These are phyloP conservation scores for Chrysosporium queenslandicum DNA, from an alignment of 2,329 filamentous ascomycete genomes.

Conservation along the genomic window DNA sequence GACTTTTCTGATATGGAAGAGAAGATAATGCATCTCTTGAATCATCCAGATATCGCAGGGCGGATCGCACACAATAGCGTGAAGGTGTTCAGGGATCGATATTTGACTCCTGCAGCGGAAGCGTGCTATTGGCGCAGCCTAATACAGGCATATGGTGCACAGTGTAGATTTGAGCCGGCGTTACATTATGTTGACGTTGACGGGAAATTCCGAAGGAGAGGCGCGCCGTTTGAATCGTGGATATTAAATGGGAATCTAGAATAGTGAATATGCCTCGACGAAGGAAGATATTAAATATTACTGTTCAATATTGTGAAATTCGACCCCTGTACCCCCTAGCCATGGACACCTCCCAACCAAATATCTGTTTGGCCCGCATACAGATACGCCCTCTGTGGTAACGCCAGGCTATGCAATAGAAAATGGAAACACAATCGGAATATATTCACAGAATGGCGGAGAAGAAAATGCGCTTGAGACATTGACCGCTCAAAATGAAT, in stretches of 20 bases:
- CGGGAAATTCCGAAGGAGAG: conserved; percentile 26
- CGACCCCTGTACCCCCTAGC: too few relatives aligned
- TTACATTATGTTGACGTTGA: conserved; percentile 24
- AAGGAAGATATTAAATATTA: conserved; percentile 3
- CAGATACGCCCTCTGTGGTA: neutral
- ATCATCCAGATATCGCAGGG: conserved; percentile 37
- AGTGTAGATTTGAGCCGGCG: conserved; percentile 35
- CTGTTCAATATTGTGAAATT: neutral
- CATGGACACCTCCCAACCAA: neutral
- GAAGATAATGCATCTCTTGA: conserved; percentile 37
- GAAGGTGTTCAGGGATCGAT: conserved; percentile 42
- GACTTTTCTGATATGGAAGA: conserved; percentile 49
- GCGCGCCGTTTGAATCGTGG: conserved; percentile 36
- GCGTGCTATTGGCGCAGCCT: conserved; percentile 47
- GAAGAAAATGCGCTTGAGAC: too few relatives aligned
- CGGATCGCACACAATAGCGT: conserved; percentile 43
- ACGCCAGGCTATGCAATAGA: neutral
- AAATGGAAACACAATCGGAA: neutral
- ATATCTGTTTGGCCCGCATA: neutral
- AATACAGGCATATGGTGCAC: conserved; percentile 31
- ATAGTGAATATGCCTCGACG: neutral
- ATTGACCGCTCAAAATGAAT: too few relatives aligned
- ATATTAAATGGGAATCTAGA: conserved; percentile 20
- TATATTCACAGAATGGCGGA: neutral
- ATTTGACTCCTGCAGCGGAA: conserved; percentile 46